Base-by-base conservation (phyloP, 2,329 filamentous ascomycete genomes). In the Botrytis sinoallii region DNA sequence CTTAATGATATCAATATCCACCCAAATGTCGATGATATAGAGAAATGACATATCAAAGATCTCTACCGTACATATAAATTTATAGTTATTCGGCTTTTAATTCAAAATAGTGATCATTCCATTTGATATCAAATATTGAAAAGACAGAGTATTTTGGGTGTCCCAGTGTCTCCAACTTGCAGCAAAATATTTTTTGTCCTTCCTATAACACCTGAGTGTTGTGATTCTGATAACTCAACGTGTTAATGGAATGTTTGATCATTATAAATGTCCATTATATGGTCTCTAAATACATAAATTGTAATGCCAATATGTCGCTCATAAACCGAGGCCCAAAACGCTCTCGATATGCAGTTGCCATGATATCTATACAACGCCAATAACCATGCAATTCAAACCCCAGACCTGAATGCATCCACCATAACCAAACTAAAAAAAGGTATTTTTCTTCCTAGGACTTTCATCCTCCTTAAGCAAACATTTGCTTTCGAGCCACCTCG, bases 401-500 rank as follows among this genome's bases (percentile, higher is more conserved):
- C 40, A 65, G 29, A 65, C 18, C 61, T 57, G 35, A 18, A 63
- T 40, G 35, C 25, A 29, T 64, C 14, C 52, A 38, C 64, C 64
- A 55, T 40, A 67, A 55, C 9, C 25, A 55, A 40, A 29, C 16
- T 67, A 67, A 55, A 52, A 55, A 12, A 55, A 16, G 35, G 32
- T n/a, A 55, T 52, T 55, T 67, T 16, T 52, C 65, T 46, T 67
- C 32, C 65, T 20, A 29, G 32, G 46, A 67, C 22, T 55, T 35
- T 67, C 65, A 29, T 35, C 38, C 2, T 63, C 66, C 67, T 77
- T 78, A 7, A 75, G 71, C 29, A 78, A 70, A 64, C 79, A 80
- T 57, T 77, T 79, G 10, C 55, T 72, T 66, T 80, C 87, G 40
- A 88, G 74, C 83, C 85, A 86, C 61, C 84, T 82, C 4, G 86